Conservation (phyloP, 106 monocot genomes). For the Apostasia shenzhenica region DNA sequence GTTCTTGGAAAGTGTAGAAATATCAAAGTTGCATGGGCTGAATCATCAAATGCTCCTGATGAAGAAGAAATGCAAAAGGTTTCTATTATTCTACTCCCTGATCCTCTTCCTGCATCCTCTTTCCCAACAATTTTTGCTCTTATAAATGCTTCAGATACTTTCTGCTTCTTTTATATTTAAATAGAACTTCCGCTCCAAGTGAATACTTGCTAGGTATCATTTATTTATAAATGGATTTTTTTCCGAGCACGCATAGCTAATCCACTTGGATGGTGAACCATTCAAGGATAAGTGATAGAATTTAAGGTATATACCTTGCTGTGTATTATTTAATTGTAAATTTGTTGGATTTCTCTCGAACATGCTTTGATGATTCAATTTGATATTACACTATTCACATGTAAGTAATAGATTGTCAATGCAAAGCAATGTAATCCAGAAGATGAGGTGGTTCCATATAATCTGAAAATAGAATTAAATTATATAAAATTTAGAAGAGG, state of each 20-base stretch:
- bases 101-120: background rate
- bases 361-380: too few relatives aligned
- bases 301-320: too few relatives aligned
- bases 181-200: background rate
- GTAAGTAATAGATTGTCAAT: too few relatives aligned
- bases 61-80: slow-evolving; percentile 94
- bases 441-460: too few relatives aligned
- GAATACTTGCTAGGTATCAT: background rate
- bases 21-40: slow-evolving; percentile 84
- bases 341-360: too few relatives aligned
- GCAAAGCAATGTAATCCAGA: too few relatives aligned
- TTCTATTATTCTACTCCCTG: slow-evolving; percentile 4
- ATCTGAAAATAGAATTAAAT: too few relatives aligned
- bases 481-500: too few relatives aligned
- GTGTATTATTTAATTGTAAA: too few relatives aligned
- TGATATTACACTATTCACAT: too few relatives aligned
- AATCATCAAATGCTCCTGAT: slow-evolving; percentile 63
- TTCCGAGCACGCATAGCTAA: background rate
- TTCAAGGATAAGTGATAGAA: too few relatives aligned
- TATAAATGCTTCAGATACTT: background rate
- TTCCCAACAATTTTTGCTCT: background rate
- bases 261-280: background rate
- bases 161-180: background rate
- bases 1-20: slow-evolving; percentile 62
- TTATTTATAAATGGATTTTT: background rate